Evolutionary conservation across 495 filamentous ascomycete species (phyloP), one percentile per base, ranked within the genome.

Genomic region (Glutinoglossum americanum): DNA sequence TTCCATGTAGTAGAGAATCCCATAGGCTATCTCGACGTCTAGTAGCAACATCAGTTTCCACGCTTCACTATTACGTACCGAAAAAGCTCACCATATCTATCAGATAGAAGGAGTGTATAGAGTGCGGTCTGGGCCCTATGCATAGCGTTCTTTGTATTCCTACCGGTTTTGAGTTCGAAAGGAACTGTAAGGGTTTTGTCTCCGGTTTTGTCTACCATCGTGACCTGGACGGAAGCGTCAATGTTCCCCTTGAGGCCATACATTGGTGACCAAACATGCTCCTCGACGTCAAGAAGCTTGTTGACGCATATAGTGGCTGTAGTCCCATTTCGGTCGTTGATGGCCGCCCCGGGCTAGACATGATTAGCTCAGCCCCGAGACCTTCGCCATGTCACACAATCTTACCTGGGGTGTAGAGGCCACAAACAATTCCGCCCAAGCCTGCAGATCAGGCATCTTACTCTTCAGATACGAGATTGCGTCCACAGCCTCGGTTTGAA

Each of bases 161-260:
- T 87, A 19, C 92, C 92, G 0, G 89, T 97, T 70, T 98, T 98
- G 63, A 98, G 72, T 65, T 98, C 92, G 60, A 97, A 84, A 3
- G 92, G 92, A 17, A 94, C 85, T 1, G 88, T 84, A 56, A 98
- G 73, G 4, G 76, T 86, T 62, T 78, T 82, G 33, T 79, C 62
- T 51, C 69, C 67, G 26, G 72, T 63, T 59, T 77, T 71, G 30
- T 94, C 87, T 45, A 80, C 68, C 71, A 93, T 83, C 5, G 77
- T 78, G n/a, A 90, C 80, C 70, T 97, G 86, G 13, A 98, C 83
- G 4, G 92, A 97, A n/a, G 92, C 92, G 71, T 98, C 92, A 57
- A 98, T 87, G 66, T 95, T 97, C 32, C 92, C 92, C 70, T 98
- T 97, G 7, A 98, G 74, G 0, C 92, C 92, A 65, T 90, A 97